Percentiles rank a stretch among this genome's conserved stretches.
Evolutionary conservation across 768 basidiomycete species (phyloP).

Genomic region (Lactarius sp.): DNA sequence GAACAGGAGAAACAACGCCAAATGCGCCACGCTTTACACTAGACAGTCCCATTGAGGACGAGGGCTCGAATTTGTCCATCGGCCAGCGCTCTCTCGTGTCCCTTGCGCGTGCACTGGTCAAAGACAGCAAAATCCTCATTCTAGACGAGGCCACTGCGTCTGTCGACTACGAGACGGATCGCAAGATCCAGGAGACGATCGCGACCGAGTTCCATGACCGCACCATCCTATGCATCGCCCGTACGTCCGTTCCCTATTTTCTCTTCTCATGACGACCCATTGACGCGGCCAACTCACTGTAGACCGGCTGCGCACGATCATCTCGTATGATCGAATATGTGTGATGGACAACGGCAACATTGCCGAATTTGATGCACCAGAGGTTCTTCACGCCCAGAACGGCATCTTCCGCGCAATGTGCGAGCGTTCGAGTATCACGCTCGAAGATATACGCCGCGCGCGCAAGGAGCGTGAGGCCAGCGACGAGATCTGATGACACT

Average conservation of each 20-base stretch:
- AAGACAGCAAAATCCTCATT: conserved; percentile 77
- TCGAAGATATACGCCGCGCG: conserved; percentile 57
- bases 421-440: conserved; percentile 68
- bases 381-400: conserved; percentile 50
- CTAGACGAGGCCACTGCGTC: conserved; percentile 93
- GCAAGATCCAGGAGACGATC: conserved; percentile 89
- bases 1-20: conserved; percentile 28
- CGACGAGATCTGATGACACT: background rate
- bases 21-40: conserved; percentile 57
- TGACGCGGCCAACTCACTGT: background rate
- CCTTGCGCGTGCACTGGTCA: conserved; percentile 84
- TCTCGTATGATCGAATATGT: conserved; percentile 83
- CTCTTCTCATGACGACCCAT: background rate
- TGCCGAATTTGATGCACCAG: conserved; percentile 82
- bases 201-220: conserved; percentile 75
- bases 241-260: conserved; percentile 39
- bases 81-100: conserved; percentile 81
- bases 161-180: conserved; percentile 85
- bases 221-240: conserved; percentile 84
- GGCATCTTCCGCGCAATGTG: conserved; percentile 87
- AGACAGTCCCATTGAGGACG: conserved; percentile 80
- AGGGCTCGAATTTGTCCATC: conserved; percentile 79
- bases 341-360: conserved; percentile 81
- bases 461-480: conserved; percentile 27
- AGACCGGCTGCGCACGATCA: conserved; percentile 85